phyloP scores from a whole-genome alignment of 2,329 filamentous ascomycete species.

The Aspergillaceae sp. region DNA sequence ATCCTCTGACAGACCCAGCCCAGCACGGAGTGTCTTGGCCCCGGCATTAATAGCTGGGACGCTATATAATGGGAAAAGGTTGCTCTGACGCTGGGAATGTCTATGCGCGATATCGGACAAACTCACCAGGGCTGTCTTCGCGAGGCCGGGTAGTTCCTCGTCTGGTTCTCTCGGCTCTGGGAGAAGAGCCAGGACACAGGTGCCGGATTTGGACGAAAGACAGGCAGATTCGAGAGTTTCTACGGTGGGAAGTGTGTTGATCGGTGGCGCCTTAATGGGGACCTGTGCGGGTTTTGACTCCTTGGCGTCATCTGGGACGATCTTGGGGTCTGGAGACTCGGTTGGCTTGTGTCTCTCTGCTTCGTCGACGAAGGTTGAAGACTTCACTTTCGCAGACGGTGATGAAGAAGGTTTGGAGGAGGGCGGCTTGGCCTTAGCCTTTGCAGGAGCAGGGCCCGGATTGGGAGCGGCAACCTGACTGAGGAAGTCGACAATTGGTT shows the following conservation, averaged over 20 bases:
- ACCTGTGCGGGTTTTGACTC: slow-evolving; percentile 37
- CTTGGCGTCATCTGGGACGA: slow-evolving; percentile 29
- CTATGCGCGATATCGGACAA: slow-evolving; percentile 70
- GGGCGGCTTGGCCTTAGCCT: slow-evolving; percentile 11
- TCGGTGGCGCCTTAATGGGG: slow-evolving; percentile 51
- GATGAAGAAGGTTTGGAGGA: slow-evolving; percentile 28
- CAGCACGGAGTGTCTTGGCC: slow-evolving; percentile 46
- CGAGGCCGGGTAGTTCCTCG: slow-evolving; percentile 36
- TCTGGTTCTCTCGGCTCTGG: slow-evolving; percentile 46
- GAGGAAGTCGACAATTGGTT: slow-evolving; percentile 71
- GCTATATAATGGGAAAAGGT: slow-evolving; percentile 75
- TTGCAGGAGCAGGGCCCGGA: slow-evolving; percentile 56
- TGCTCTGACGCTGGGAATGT: slow-evolving; percentile 56
- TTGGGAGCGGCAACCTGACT: slow-evolving; percentile 72
- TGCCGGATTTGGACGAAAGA: slow-evolving; percentile 65
- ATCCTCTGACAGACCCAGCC: slow-evolving; percentile 50
- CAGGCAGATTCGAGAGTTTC: slow-evolving; percentile 62
- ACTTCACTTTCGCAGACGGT: slow-evolving; percentile 40
- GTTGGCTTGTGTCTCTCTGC: slow-evolving; percentile 34
- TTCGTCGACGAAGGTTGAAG: slow-evolving; percentile 41
- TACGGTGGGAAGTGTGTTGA: slow-evolving; percentile 56
- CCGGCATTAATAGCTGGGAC: slow-evolving; percentile 57
- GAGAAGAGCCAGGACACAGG: slow-evolving; percentile 71
- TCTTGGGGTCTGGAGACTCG: slow-evolving; percentile 46
- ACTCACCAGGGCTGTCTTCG: slow-evolving; percentile 49